Evolutionary conservation across 257 asterid genomes (phyloP), one percentile per base, ranked within the genome.

Genomic region (Schizonepeta tenuifolia): DNA sequence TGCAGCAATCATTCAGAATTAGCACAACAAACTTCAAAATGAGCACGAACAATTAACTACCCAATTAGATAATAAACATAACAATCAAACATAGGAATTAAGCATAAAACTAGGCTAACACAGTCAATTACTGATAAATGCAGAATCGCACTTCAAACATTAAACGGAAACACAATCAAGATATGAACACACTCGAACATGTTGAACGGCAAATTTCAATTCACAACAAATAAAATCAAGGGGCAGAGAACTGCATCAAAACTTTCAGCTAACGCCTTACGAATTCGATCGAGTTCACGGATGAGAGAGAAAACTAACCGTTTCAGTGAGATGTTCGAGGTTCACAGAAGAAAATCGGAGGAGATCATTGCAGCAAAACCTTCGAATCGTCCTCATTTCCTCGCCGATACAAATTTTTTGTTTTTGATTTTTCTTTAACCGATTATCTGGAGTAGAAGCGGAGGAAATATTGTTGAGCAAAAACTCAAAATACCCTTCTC

Each of bases 311-410:
- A 54, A 70, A 62, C 76, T 65, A n/a, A 89, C 96, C 5, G 97
- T 95, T 84, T 95, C 97, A 0, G 98, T 94, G 75, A 94, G 97
- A 74, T 94, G 97, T 76, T 95, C 96, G 33, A 94, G 88, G 78
- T 94, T 94, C 65, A 91, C 97, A 0, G 96, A 85, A 10, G 98
- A 81, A 64, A 91, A 94, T 15, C 96, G 88, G 78, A 94, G 95
- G 69, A 95, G 92, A 79, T 95, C 99, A 79, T 92, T 77, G 92
- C 99, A 92, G 94, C 95, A 84, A 75, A 95, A 90, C 67, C 92
- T 86, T 78, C 96, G 84, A 78, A 95, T 87, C 73, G 96, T 87
- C 86, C 98, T 88, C 99, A 95, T 94, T 67, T 21, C 31, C 35
- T 24, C 26, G 26, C 26, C 64, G 64, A 58, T 28, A 0, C 2